phyloP scores from a whole-genome alignment of 1,139 yeast species.

The Saccharomycopsis hybrid region DNA sequence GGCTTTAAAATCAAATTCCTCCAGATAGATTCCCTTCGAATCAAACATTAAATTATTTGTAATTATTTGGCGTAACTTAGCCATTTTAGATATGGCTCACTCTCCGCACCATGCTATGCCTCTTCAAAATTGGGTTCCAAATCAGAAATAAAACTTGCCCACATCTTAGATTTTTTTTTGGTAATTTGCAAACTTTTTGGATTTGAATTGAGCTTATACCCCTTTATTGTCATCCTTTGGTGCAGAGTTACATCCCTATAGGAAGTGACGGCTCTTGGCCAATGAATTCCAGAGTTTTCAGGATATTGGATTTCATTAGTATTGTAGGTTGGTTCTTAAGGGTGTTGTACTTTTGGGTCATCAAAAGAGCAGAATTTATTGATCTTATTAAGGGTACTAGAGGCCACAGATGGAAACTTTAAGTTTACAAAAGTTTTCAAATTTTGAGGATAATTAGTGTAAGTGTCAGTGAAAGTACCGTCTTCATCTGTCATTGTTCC shows the following conservation, averaged over 20 bases:
- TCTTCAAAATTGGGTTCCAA: background rate
- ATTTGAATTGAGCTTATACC: background rate
- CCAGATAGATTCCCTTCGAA: background rate
- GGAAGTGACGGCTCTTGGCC: background rate
- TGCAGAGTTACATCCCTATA: background rate
- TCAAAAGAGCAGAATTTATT: background rate
- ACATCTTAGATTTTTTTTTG: background rate
- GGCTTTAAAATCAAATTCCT: constrained; percentile 1
- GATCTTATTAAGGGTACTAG: background rate
- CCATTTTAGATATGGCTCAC: background rate
- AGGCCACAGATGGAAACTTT: background rate
- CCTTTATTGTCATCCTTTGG: background rate
- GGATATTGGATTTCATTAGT: background rate
- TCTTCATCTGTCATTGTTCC: background rate
- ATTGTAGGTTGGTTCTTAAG: background rate
- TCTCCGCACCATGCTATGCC: no score
- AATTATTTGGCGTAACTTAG: background rate
- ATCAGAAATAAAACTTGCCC: background rate
- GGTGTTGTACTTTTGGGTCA: background rate
- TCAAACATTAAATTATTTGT: background rate
- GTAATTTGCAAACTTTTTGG: background rate
- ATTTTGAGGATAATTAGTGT: background rate
- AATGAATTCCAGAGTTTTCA: no score
- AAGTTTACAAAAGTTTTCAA: background rate
- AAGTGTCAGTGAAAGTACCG: background rate